Percentiles rank a stretch among this genome's conserved stretches.
These are phyloP conservation scores for Mrakia hoshinonis DNA, from an alignment of 768 basidiomycete species.

Conservation along the genomic window DNA sequence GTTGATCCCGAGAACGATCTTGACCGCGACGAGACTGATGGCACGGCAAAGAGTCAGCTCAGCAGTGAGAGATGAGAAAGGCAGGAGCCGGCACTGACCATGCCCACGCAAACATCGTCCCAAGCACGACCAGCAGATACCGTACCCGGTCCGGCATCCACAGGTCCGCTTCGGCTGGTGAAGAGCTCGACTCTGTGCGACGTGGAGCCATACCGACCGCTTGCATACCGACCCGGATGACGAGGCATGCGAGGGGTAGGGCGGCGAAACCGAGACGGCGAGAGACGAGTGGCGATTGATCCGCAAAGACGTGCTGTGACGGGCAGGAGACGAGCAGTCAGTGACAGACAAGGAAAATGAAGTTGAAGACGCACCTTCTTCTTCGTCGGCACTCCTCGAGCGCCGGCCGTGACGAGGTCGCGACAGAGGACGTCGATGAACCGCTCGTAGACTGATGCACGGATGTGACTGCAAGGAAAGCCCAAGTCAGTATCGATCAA, in stretches of 20 bases:
- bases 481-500: too few species aligned
- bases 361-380: conserved; percentile 68
- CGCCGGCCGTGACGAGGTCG: conserved; percentile 60
- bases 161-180: conserved; percentile 14
- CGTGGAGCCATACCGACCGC: conserved; percentile 41
- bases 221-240: conserved; percentile 43
- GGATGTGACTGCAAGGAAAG: conserved; percentile 53
- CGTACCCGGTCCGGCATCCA: conserved; percentile 49
- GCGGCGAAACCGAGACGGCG: conserved; percentile 89
- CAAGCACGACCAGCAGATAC: conserved; percentile 34
- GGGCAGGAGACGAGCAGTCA: neutral
- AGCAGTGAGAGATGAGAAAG: conserved; percentile 36
- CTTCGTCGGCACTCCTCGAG: conserved; percentile 38
- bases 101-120: conserved; percentile 52
- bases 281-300: conserved; percentile 89
- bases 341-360: neutral
- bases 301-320: conserved; percentile 72
- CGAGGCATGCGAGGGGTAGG: conserved; percentile 76
- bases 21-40: conserved; percentile 64
- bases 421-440: conserved; percentile 92
- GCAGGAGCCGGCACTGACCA: conserved; percentile 52
- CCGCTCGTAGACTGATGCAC: conserved; percentile 86
- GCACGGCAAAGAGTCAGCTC: neutral
- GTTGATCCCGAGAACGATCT: conserved; percentile 84
- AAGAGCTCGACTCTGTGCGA: conserved; percentile 25